Conservation (phyloP, 495 filamentous ascomycete genomes). For the Bryoglossum gracile region DNA sequence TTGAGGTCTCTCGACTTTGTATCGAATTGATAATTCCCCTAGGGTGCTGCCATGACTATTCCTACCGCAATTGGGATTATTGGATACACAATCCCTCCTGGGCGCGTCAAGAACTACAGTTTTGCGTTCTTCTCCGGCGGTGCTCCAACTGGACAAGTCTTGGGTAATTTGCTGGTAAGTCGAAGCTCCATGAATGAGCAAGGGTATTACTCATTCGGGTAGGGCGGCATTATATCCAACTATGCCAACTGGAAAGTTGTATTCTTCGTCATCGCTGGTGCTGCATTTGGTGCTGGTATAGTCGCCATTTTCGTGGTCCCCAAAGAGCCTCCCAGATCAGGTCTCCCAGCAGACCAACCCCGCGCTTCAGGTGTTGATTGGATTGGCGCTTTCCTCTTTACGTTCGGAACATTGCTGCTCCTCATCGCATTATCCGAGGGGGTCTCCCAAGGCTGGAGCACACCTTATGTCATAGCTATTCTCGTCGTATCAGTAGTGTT, state of each 20-base stretch:
- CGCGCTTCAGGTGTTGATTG: conserved; percentile 49
- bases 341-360: conserved; percentile 20
- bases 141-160: conserved; percentile 17
- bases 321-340: conserved; percentile 35
- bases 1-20: conserved; percentile 11
- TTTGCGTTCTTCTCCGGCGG: conserved; percentile 32
- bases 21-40: conserved; percentile 34
- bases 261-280: conserved; percentile 57
- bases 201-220: background rate
- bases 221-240: conserved; percentile 43
- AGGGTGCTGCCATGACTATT: conserved; percentile 59
- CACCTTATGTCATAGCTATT: conserved; percentile 56
- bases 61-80: conserved; percentile 60
- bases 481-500: conserved; percentile 55
- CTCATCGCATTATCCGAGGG: conserved; percentile 59
- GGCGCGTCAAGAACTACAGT: conserved; percentile 57
- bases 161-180: conserved; percentile 20
- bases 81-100: conserved; percentile 51
- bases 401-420: conserved; percentile 52
- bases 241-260: conserved; percentile 56
- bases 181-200: too few species aligned
- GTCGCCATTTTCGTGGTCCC: conserved; percentile 62
- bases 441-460: conserved; percentile 59
- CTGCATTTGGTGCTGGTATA: conserved; percentile 51
- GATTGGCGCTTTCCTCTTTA: conserved; percentile 55